Evolutionary conservation across 1,139 yeast species (phyloP), one percentile per base, ranked within the genome.

Genomic region (Candida buenavistaensis): DNA sequence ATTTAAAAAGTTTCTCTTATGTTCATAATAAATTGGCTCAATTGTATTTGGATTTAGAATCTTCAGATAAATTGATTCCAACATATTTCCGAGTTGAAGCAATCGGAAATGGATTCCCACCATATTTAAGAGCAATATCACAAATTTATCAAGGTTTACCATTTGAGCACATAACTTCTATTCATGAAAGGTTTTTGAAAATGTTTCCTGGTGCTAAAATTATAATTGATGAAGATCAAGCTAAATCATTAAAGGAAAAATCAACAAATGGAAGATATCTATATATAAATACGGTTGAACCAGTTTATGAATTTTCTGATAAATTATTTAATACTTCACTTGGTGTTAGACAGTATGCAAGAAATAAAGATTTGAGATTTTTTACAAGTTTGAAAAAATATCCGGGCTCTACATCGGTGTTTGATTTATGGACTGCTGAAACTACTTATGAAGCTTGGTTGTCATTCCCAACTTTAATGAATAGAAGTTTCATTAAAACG

Each of bases 381-480:
- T 88, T 88, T 59, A 75, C 85, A 4, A 77, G 80, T 29, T 72
- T 82, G 39, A 75, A 84, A 57, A 80, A 84, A 49, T 63, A 88
- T 37, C 89, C 94, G 1, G 92, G 94, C 3, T 75, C 87, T 3
- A 76, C 80, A 0, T 75, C 86, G 7, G 83, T 85, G 5, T 72
- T 78, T 43, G 89, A 87, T 54, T 63, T 88, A 49, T 87, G 96
- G 95, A 88, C 92, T 17, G 95, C 87, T 54, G 95, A 87, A 61
- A 77, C 87, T 6, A 81, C 86, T 1, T 88, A 79, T 58, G 88
- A 81, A 47, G 84, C 96, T 0, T 68, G 59, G 39, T 75, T 84
- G 42, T 74, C 88, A 6, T 88, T 88, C 80, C 97, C 97, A 21
- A 84, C 95, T 0, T 74, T 88, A 58, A 84, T 87, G 82, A 85